A percentile compares a stretch with the other conserved stretches of the same genome.
These are phyloP conservation scores for Tetrastigma voinierianum DNA, from an alignment of 164 flowering plant genomes.

Conservation along the genomic window DNA sequence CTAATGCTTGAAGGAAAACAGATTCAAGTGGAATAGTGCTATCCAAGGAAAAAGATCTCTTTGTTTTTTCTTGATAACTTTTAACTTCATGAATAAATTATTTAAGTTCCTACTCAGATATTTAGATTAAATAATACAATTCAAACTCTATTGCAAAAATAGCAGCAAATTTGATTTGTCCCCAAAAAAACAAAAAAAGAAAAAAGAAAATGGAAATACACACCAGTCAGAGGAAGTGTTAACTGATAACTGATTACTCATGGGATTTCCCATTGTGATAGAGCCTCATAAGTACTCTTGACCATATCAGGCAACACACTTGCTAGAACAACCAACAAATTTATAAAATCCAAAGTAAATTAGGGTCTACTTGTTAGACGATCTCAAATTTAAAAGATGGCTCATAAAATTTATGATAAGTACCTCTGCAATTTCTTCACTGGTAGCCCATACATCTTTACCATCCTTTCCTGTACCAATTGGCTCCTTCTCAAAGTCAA, in stretches of 20 bases:
- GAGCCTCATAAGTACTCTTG: conserved; percentile 67
- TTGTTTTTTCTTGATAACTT: too few relatives aligned
- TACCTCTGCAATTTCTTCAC: conserved; percentile 82
- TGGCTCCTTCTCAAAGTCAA: conserved; percentile 87
- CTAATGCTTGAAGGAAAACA: too few relatives aligned
- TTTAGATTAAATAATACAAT: too few relatives aligned
- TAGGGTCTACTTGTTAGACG: conserved; percentile 17
- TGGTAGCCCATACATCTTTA: conserved; percentile 79
- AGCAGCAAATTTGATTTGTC: too few relatives aligned
- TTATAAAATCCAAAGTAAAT: conserved; percentile 11
- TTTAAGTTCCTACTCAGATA: too few relatives aligned
- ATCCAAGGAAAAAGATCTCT: too few relatives aligned
- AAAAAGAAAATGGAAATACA: too few relatives aligned
- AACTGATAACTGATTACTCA: conserved; percentile 71
- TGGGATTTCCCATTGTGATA: conserved; percentile 75
- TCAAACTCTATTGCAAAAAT: too few relatives aligned
- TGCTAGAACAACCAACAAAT: conserved; percentile 63
- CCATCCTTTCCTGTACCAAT: conserved; percentile 89
- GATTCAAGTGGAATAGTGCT: too few relatives aligned
- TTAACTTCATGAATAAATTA: too few relatives aligned
- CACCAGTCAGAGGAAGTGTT: conserved; percentile 34
- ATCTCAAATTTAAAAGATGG: not conserved
- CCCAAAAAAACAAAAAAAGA: too few relatives aligned
- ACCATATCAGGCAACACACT: conserved; percentile 81
- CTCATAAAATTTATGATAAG: not conserved